Percentiles rank a stretch among this genome's conserved stretches.
Evolutionary conservation across 306 rosid genomes (phyloP).

Genomic region (Medicago arabica): DNA sequence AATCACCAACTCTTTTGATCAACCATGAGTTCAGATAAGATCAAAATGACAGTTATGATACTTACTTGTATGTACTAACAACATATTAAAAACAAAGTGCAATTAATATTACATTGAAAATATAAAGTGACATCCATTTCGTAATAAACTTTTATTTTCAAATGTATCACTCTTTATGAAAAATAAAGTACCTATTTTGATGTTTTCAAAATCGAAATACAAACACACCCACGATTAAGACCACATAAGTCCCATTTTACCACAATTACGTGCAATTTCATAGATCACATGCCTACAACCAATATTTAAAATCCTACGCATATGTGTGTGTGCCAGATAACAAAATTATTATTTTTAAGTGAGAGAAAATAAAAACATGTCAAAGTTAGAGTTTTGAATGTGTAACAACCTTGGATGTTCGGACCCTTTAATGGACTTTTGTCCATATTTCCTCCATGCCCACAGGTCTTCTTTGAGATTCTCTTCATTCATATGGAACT

Average conservation of each 20-base stretch:
- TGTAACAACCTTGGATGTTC: not conserved
- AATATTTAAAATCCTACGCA: not conserved
- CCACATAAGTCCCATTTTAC: not conserved
- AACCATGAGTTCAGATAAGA: too few relatives aligned
- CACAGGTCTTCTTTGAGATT: not conserved
- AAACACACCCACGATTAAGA: too few relatives aligned
- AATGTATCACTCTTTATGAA: not conserved
- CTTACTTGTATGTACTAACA: too few relatives aligned
- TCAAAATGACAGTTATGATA: too few relatives aligned
- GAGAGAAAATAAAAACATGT: not conserved
- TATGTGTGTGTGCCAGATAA: not conserved
- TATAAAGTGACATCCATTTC: too few relatives aligned
- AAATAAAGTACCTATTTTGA: not conserved
- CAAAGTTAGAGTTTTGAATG: not conserved
- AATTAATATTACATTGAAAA: too few relatives aligned
- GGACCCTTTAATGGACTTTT: not conserved
- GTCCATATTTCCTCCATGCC: not conserved
- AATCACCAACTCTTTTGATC: too few relatives aligned
- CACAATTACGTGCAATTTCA: not conserved
- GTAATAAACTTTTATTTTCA: too few relatives aligned
- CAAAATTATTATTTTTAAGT: not conserved
- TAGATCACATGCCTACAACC: not conserved
- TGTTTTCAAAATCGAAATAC: not conserved
- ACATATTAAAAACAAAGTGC: too few relatives aligned
- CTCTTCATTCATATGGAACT: not conserved